Conservation (phyloP, 2,329 filamentous ascomycete species). For the Fusarium luffae region DNA sequence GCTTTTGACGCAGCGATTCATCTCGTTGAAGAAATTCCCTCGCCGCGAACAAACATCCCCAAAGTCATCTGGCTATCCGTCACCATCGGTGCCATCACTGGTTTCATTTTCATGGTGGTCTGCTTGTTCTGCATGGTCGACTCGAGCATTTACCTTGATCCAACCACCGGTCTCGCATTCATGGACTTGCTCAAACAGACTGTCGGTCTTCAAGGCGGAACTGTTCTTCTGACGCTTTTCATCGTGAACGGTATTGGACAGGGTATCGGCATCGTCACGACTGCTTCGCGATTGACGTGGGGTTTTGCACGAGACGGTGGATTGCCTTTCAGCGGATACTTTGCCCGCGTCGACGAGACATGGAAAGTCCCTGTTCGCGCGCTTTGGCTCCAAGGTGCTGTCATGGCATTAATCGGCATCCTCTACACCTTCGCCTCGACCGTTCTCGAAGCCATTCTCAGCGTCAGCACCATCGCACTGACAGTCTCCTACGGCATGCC, state of each 20-base stretch:
- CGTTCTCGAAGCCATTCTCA: conserved; percentile 64
- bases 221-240: conserved; percentile 61
- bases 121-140: conserved; percentile 63
- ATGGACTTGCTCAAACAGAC: conserved; percentile 58
- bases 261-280: conserved; percentile 62
- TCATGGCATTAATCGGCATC: conserved; percentile 59
- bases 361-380: conserved; percentile 66
- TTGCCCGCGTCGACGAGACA: conserved; percentile 54
- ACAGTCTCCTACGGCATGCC: conserved; percentile 63
- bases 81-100: conserved; percentile 59
- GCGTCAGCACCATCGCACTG: conserved; percentile 66
- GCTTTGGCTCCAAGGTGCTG: conserved; percentile 62
- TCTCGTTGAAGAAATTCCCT: conserved; percentile 67
- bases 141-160: conserved; percentile 54
- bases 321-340: conserved; percentile 57
- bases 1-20: conserved; percentile 70
- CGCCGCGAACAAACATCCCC: conserved; percentile 62
- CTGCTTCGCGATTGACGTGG: conserved; percentile 64
- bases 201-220: conserved; percentile 52
- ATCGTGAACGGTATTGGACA: conserved; percentile 67
- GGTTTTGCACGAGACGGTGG: conserved; percentile 66
- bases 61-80: conserved; percentile 65
- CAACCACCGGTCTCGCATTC: conserved; percentile 58
- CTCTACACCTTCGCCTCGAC: conserved; percentile 66
- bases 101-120: conserved; percentile 63